Percentiles rank a stretch among this genome's conserved stretches.
phyloP scores from a whole-genome alignment of 371 early-diverging fungal species.

The Funneliformis caledonium region DNA sequence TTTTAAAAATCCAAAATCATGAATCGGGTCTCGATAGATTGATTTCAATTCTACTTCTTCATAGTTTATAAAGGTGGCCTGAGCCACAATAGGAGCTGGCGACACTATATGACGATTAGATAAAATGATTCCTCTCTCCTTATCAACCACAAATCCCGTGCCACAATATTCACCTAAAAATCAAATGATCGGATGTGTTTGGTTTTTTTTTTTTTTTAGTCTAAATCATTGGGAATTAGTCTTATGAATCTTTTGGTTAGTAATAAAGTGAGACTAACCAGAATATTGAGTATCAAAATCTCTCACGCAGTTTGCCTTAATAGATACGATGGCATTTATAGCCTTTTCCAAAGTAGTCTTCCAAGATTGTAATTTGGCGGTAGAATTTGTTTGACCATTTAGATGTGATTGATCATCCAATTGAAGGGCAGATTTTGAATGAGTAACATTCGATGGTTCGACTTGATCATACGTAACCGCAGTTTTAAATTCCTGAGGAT shows the following conservation, averaged over 20 bases:
- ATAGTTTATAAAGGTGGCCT: constrained; percentile 87
- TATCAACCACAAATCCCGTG: constrained; percentile 95
- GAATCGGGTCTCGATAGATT: constrained; percentile 85
- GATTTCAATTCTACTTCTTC: constrained; percentile 89
- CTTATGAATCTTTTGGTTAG: background rate
- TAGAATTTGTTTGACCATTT: background rate
- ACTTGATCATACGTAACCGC: background rate
- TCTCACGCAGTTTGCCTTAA: constrained; percentile 79
- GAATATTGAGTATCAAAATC: constrained; percentile 90
- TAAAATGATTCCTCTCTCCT: constrained; percentile 81
- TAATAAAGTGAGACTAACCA: constrained; percentile 45
- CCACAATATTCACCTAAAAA: constrained; percentile 69
- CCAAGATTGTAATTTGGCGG: constrained; percentile 53
- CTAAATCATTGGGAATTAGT: background rate
- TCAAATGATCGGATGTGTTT: too few species aligned
- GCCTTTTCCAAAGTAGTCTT: constrained; percentile 74
- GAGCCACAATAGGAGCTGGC: constrained; percentile 89
- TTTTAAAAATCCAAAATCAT: constrained; percentile 79
- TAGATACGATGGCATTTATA: constrained; percentile 83
- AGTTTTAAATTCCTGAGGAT: background rate
- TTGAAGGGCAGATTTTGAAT: background rate
- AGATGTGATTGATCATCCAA: background rate
- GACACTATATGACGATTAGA: constrained; percentile 94
- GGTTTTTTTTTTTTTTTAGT: constrained; percentile 27
- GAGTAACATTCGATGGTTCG: background rate